Evolutionary conservation across 1,284 basidiomycete species (phyloP).

Genomic region (Boletus semigastroideus): DNA sequence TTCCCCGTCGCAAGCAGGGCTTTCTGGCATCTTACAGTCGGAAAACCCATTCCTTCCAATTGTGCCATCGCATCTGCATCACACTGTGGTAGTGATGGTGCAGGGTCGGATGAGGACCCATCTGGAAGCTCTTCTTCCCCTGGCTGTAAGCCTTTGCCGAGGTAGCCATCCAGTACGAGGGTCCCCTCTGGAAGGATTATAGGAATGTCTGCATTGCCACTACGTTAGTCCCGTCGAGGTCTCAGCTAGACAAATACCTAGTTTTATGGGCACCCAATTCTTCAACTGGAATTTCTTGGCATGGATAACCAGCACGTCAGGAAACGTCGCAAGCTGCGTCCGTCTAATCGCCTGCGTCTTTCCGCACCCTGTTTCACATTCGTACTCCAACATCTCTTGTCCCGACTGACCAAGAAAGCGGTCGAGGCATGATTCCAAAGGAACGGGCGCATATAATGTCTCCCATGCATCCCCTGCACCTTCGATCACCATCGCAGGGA

Average conservation of each 20-base stretch:
- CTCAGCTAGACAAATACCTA: conserved; percentile 51
- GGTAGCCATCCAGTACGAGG: conserved; percentile 67
- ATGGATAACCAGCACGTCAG: conserved; percentile 86
- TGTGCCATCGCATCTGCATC: conserved; percentile 72
- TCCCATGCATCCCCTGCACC: conserved; percentile 40
- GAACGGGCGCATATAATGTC: conserved; percentile 66
- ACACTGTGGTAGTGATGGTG: conserved; percentile 55
- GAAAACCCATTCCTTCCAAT: conserved; percentile 89
- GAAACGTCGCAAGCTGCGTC: conserved; percentile 83
- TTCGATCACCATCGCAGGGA: conserved; percentile 52
- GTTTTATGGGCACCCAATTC: conserved; percentile 96
- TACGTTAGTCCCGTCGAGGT: background rate
- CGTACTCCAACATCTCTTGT: conserved; percentile 71
- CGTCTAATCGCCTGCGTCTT: conserved; percentile 56
- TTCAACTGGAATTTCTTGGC: conserved; percentile 95
- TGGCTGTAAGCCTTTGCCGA: conserved; percentile 73
- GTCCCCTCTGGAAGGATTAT: conserved; percentile 70
- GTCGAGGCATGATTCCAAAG: conserved; percentile 70
- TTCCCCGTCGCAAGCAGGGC: conserved; percentile 90
- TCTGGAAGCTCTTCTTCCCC: conserved; percentile 78
- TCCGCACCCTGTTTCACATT: conserved; percentile 47
- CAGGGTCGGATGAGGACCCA: conserved; percentile 25
- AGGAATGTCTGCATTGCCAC: conserved; percentile 69
- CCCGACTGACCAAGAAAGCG: conserved; percentile 58
- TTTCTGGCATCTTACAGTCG: conserved; percentile 78